Evolutionary conservation across 257 asterid genomes (phyloP).

Genomic region (Petunia secreta): DNA sequence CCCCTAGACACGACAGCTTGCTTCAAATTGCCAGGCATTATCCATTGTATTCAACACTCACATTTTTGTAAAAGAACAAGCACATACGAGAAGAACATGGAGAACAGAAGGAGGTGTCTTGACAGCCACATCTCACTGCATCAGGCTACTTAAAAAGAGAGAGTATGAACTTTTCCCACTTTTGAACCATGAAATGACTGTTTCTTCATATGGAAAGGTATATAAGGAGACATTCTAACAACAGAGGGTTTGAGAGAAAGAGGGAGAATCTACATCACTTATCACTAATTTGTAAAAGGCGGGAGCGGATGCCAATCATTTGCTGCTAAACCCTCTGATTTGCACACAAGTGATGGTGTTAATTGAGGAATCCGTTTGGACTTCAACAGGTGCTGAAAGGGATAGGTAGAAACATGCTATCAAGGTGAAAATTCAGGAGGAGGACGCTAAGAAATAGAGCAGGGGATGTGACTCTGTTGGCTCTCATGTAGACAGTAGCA

Average conservation of each 20-base stretch:
- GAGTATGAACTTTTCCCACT: not conserved
- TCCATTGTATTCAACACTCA: too few relatives aligned
- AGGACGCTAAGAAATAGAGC: not conserved
- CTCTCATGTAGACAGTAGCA: not conserved
- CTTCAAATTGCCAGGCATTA: too few relatives aligned
- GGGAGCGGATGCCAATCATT: not conserved
- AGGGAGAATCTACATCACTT: not conserved
- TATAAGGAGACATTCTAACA: not conserved
- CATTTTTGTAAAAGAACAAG: too few relatives aligned
- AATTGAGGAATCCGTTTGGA: not conserved
- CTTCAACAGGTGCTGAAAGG: constrained; percentile 17
- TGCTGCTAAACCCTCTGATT: not conserved
- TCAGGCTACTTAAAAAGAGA: constrained; percentile 13
- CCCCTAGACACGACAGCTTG: too few relatives aligned
- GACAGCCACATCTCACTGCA: too few relatives aligned
- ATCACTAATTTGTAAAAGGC: not conserved
- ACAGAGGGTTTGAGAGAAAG: not conserved
- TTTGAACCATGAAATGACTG: not conserved
- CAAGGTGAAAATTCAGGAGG: not conserved
- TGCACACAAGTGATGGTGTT: not conserved
- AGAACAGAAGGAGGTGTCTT: too few relatives aligned
- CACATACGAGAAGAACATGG: too few relatives aligned
- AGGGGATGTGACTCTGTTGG: constrained; percentile 14
- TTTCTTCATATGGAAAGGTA: not conserved
- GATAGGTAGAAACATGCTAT: not conserved